These are phyloP conservation scores for Ulota crispa DNA, from an alignment of 225 moss, liverwort and hornwort genomes.

Conservation along the genomic window DNA sequence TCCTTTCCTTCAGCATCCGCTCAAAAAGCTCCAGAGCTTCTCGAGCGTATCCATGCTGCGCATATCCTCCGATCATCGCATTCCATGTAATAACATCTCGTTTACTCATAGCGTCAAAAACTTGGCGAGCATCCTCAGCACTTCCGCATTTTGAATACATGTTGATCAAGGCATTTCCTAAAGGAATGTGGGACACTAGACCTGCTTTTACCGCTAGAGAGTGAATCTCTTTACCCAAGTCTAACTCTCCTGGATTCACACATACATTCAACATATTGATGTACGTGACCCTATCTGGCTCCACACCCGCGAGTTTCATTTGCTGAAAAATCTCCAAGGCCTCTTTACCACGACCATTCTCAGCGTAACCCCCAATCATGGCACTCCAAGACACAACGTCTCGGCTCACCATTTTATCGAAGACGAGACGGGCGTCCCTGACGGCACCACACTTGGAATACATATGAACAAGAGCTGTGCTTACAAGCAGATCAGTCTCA, in stretches of 20 bases:
- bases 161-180: constrained; percentile 38
- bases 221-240: constrained; percentile 30
- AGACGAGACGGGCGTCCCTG: constrained; percentile 38
- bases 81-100: constrained; percentile 47
- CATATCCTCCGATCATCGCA: constrained; percentile 42
- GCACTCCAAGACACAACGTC: constrained; percentile 44
- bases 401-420: constrained; percentile 29
- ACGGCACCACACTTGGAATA: constrained; percentile 39
- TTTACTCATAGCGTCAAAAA: constrained; percentile 28
- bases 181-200: constrained; percentile 14
- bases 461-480: constrained; percentile 42
- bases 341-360: constrained; percentile 19
- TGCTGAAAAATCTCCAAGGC: constrained; percentile 28
- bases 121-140: constrained; percentile 21
- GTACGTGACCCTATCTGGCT: constrained; percentile 35
- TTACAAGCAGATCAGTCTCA: constrained; percentile 28
- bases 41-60: constrained; percentile 26
- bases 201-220: constrained; percentile 13
- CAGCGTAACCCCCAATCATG: constrained; percentile 41
- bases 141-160: constrained; percentile 53
- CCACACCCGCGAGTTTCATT: constrained; percentile 33
- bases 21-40: constrained; percentile 37
- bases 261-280: constrained; percentile 44
- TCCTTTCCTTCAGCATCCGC: constrained; percentile 30
- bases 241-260: constrained; percentile 31